Evolutionary conservation across 495 filamentous ascomycete genomes (phyloP), one percentile per base, ranked within the genome.

Genomic region (Tuber aestivum): DNA sequence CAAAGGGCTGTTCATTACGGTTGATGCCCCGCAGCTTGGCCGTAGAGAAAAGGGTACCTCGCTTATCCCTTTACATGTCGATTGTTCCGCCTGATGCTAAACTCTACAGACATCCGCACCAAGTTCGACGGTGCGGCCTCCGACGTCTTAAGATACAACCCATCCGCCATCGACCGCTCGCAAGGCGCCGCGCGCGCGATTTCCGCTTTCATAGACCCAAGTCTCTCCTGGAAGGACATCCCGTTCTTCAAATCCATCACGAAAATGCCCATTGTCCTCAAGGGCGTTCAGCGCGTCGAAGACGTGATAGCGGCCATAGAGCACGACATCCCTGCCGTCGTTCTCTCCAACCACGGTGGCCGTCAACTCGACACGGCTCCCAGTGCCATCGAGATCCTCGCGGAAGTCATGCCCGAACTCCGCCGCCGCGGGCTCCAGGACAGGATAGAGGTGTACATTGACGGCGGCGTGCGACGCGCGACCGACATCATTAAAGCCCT

Each of bases 401-500:
- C 95, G 35, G 95, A 99, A 86, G 94, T 97, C 21, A 97, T 98
- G 94, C 94, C 95, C 6, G 91, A 93, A 44, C 89, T 99, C 69
- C 90, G 93, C 41, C 89, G 93, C 82, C 89, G 91, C 27, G 93
- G 93, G 72, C 90, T 91, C 86, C 89, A 97, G 80, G 87, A 93
- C 78, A 89, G 89, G 80, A 92, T 99, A 78, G 95, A 99, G 84
- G 87, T 99, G 71, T 99, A 88, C 84, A 85, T 97, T 74, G 95
- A 99, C 84, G 95, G 95, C 72, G 95, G 95, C 72, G 87, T 97
- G 50, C 89, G 95, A 42, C 89, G 95, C 69, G 93, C 92, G 41
- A 97, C 95, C 3, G 95, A 99, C 85, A 97, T 99, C 79, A 88
- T 97, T 83, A 99, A 98, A 86, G 95, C 95, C 65, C 87, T 98